Evolutionary conservation across 1,139 yeast species (phyloP), one percentile per base, ranked within the genome.

Genomic region (Magnusiomyces suaveolens): DNA sequence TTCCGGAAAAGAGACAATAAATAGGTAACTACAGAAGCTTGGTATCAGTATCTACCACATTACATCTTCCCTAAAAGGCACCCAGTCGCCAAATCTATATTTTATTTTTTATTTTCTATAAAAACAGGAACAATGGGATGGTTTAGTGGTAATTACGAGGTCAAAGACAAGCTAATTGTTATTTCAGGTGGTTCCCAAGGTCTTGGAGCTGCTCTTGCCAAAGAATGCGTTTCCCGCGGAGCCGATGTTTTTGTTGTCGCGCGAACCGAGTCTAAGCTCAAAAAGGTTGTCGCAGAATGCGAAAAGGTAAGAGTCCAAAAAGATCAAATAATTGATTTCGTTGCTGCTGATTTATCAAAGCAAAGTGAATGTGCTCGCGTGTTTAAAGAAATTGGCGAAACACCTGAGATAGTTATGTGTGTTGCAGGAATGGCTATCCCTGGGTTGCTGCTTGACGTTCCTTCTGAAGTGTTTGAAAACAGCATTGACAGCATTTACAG

Each of bases 121-220:
- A n/a, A n/a, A n/a, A n/a, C n/a, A n/a, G n/a, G n/a, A n/a, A 23
- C 2, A 48, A 57, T 57, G 60, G 60, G 59, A 14, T 56, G 46
- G 47, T 57, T 55, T 52, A 55, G 57, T 33, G 57, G 56, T 18
- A 46, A 56, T 29, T 56, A 54, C 41, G 52, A 55, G 4, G 58
- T 62, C 16, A 54, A 59, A 24, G 60, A 59, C 46, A 64, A 83
- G 68, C 67, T 80, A 1, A 90, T 87, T 1, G 76, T 92, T n/a
- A 77, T 94, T 21, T 80, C 96, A 0, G 99, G 99, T 1, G 98
- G 92, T 0, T 89, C 97, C 0, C 98, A 92, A 64, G 99, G 99
- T 0, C 73, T 92, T 1, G 98, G 99, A 0, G 82, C 82, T 1
- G 86, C 87, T 50, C 68, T 94, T 54, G 96, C 96, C 0, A 72